phyloP scores from a whole-genome alignment of 1,284 basidiomycete genomes.

The Trichosporon inkin region DNA sequence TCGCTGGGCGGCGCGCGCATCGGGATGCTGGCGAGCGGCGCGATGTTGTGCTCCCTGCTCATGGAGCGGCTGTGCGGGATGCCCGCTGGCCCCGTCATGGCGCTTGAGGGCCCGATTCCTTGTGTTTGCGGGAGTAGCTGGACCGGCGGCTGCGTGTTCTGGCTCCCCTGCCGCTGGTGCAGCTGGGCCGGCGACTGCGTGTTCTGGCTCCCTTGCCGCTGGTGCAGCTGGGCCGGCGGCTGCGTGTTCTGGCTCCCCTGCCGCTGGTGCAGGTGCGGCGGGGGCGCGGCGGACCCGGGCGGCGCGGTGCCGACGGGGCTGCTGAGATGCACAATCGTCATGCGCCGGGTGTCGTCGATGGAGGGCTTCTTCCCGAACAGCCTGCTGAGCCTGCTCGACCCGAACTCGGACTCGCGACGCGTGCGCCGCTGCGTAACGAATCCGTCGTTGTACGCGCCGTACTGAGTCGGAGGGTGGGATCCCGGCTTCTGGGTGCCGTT shows the following conservation, averaged over 20 bases:
- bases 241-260: not conserved
- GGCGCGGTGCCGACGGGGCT: conserved; percentile 17
- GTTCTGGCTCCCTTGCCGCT: too few species aligned
- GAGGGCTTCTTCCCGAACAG: not conserved
- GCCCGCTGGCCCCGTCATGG: conserved; percentile 2
- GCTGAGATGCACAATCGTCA: conserved; percentile 18
- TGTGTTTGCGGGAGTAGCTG: not conserved
- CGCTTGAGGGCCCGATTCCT: not conserved
- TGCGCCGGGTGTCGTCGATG: conserved; percentile 11
- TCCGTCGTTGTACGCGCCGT: not conserved
- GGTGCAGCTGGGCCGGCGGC: not conserved
- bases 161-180: not conserved
- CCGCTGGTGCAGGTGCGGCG: not conserved
- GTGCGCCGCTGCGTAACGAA: not conserved
- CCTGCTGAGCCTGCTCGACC: not conserved
- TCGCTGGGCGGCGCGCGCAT: conserved; percentile 5
- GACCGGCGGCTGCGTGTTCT: not conserved
- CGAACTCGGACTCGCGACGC: conserved; percentile 2
- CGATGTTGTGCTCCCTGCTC: not conserved
- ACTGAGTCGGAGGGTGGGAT: not conserved
- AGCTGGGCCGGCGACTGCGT: too few species aligned
- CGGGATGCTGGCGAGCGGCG: conserved; percentile 14
- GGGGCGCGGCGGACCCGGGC: conserved; percentile 8
- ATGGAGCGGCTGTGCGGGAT: not conserved
- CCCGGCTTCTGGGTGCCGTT: not conserved